Percentiles rank a stretch among this genome's conserved stretches.
Conservation (phyloP, 1,284 basidiomycete species). For the Athelia sp. region DNA sequence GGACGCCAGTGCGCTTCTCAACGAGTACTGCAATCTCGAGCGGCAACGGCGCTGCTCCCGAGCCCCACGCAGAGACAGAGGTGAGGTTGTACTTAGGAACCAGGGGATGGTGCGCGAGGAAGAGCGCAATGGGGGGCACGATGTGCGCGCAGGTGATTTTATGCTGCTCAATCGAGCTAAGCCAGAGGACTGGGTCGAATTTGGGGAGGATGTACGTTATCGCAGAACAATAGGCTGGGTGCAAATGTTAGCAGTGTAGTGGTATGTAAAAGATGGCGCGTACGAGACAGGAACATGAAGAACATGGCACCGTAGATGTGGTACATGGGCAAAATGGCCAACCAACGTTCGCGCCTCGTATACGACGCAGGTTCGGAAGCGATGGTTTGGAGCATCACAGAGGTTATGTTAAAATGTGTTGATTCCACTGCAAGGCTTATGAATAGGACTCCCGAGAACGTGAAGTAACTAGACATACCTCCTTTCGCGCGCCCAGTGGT, state of each 20-base stretch:
- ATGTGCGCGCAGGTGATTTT: background rate
- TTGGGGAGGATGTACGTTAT: conserved; percentile 46
- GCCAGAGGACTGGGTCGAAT: conserved; percentile 57
- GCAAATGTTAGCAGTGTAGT: background rate
- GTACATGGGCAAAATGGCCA: conserved; percentile 56
- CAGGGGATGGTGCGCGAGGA: background rate
- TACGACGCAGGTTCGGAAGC: conserved; percentile 36
- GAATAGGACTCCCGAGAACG: background rate
- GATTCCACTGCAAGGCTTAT: conserved; percentile 32
- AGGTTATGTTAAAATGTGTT: conserved; percentile 61
- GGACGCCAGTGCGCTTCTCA: background rate
- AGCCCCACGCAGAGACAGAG: background rate
- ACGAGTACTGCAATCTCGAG: background rate
- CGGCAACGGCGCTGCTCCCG: background rate
- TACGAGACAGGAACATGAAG: background rate
- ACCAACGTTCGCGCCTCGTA: conserved; percentile 41
- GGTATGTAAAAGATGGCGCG: background rate
- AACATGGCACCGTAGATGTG: conserved; percentile 28
- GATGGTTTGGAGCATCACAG: conserved; percentile 35
- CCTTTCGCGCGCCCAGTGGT: conserved; percentile 58
- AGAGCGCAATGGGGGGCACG: background rate
- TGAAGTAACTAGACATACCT: conserved; percentile 12
- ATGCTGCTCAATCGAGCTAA: background rate
- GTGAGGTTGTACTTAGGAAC: background rate
- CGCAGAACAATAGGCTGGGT: background rate